phyloP scores from a whole-genome alignment of 2,329 filamentous ascomycete genomes.

The Fusarium tuaranense region DNA sequence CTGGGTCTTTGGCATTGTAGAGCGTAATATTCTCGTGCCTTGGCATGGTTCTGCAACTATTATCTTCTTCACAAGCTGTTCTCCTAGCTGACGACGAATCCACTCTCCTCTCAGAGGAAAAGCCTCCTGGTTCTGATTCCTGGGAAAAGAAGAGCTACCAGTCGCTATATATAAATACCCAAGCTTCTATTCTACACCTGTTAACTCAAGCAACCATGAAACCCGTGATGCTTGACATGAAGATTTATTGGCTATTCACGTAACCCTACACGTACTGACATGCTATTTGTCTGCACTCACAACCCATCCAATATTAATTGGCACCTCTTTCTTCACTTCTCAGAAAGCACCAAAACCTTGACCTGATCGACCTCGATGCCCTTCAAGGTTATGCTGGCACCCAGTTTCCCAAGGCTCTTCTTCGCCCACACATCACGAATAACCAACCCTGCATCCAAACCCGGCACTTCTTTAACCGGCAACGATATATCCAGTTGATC shows the following conservation, averaged over 20 bases:
- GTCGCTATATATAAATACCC: too few species aligned
- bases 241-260: background rate
- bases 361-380: background rate
- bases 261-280: background rate
- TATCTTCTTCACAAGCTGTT: background rate
- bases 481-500: background rate
- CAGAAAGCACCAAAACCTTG: background rate
- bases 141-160: background rate
- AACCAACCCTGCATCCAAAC: background rate
- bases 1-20: background rate
- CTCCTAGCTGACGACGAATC: background rate
- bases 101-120: background rate
- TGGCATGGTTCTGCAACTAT: background rate
- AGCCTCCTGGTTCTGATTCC: fast-evolving
- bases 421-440: background rate
- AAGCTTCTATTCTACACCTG: too few species aligned
- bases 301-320: too few species aligned
- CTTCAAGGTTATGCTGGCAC: background rate
- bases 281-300: background rate
- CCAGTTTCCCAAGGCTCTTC: background rate
- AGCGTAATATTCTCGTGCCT: background rate
- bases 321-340: background rate
- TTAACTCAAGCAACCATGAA: too few species aligned
- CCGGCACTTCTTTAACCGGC: background rate
- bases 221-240: too few species aligned